Evolutionary conservation across 768 basidiomycete genomes (phyloP).

Genomic region (Dictyophora rubrovolvata): DNA sequence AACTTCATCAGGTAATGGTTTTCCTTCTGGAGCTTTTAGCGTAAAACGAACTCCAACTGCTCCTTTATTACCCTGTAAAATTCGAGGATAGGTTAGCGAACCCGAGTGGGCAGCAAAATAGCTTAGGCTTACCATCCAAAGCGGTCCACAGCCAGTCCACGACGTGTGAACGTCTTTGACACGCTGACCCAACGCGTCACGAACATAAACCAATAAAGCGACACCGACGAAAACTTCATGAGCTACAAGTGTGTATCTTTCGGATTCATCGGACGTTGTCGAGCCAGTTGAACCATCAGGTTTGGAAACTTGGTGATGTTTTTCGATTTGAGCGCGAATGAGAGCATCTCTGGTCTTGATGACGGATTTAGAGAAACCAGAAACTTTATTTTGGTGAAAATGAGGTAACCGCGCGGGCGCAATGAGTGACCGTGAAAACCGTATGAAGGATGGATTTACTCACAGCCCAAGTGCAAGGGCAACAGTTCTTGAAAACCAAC

Average conservation of each 20-base stretch:
- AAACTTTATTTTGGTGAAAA: constrained; percentile 37
- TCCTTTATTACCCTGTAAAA: constrained; percentile 74
- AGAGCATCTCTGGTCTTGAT: constrained; percentile 59
- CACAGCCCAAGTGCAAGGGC: constrained; percentile 79
- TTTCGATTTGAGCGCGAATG: constrained; percentile 66
- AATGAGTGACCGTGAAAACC: neutral
- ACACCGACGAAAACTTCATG: constrained; percentile 80
- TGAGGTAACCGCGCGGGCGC: neutral
- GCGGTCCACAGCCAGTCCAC: constrained; percentile 66
- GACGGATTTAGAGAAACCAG: constrained; percentile 63
- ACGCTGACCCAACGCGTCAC: constrained; percentile 51
- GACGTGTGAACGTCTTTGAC: constrained; percentile 59
- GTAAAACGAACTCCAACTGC: constrained; percentile 84
- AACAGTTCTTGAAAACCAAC: constrained; percentile 92
- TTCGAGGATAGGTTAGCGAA: neutral
- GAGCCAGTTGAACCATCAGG: neutral
- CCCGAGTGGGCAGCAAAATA: neutral
- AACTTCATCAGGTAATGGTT: constrained; percentile 46
- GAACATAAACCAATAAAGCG: constrained; percentile 79
- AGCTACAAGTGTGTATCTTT: constrained; percentile 68
- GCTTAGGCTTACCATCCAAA: constrained; percentile 38
- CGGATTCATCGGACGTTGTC: constrained; percentile 45
- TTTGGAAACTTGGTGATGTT: constrained; percentile 26
- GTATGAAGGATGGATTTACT: constrained; percentile 23
- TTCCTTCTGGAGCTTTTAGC: constrained; percentile 43